phyloP scores from a whole-genome alignment of 306 rosid genomes.

The Quercus glauca region DNA sequence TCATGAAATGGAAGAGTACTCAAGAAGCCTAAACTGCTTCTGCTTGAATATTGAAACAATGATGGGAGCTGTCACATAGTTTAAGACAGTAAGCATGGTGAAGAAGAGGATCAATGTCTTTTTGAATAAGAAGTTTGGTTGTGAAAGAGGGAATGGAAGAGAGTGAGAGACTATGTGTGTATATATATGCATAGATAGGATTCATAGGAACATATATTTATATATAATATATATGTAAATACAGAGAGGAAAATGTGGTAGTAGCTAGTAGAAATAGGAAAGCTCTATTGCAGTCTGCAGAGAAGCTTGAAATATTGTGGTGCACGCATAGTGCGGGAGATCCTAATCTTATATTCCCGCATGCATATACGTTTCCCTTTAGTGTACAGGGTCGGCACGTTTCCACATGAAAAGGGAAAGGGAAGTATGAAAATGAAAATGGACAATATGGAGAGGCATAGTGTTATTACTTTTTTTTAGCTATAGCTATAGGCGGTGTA shows the following conservation, averaged over 20 bases:
- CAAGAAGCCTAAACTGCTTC: conserved; percentile 1
- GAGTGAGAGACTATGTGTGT: not conserved
- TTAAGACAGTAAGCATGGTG: conserved; percentile 13
- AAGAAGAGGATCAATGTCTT: conserved; percentile 25
- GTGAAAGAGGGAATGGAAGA: not conserved
- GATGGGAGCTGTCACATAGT: conserved; percentile 3
- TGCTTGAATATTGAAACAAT: not conserved
- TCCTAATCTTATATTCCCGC: conserved; percentile 72
- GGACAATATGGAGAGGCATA: not conserved
- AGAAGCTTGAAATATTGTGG: conserved; percentile 28
- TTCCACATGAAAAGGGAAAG: conserved; percentile 42
- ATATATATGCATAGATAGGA: not conserved
- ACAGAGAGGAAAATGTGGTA: not conserved
- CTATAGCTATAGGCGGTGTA: not conserved
- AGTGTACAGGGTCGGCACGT: conserved; percentile 66
- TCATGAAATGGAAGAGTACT: conserved; percentile 9
- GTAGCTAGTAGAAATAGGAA: not conserved
- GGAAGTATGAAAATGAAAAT: conserved; percentile 20
- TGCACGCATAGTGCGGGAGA: conserved; percentile 55
- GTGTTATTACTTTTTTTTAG: no score
- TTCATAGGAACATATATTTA: not conserved
- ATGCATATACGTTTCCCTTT: conserved; percentile 62
- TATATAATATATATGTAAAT: no score
- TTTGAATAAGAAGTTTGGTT: conserved; percentile 7
- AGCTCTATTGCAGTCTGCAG: conserved; percentile 3